Evolutionary conservation across 2,329 filamentous ascomycete species (phyloP), one percentile per base, ranked within the genome.

Genomic region (Sodiomyces alkalinus): DNA sequence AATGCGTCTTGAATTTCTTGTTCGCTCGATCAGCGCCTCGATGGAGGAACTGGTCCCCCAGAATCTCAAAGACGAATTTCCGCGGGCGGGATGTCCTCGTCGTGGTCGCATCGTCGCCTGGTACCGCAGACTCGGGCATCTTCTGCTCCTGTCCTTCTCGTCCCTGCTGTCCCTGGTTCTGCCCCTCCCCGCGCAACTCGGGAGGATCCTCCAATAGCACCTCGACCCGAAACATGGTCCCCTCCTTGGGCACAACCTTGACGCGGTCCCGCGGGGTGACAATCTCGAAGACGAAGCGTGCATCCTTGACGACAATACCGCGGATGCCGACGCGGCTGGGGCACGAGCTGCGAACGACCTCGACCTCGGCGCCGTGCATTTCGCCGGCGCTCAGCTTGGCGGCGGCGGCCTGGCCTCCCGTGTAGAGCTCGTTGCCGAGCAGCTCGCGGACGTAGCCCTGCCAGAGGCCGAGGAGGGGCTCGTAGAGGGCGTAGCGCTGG

Each of bases 251-350:
- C 32, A 96, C 63, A 22, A 72, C 61, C 57, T 90, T 92, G 23
- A 90, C 44, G 39, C 65, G 59, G 52, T 86, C 66, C 40, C 62
- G 64, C 43, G 52, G 60, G 3, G 82, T 93, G 21, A 96, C 66
- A 35, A 98, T 56, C 49, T 92, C 80, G 52, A 96, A 81, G 2
- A 79, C 76, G 44, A 80, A 87, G 48, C 79, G 83, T 28, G 80
- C 77, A 56, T 98, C 90, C 48, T 81, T 74, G 22, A 94, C 73
- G 34, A 96, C 80, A 41, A 96, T 87, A 11, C 90, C 90, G 42
- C 63, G 70, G 30, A 87, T 54, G 0, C 90, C 87, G 1, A 98
- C 86, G 11, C 87, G 64, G 30, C 80, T 74, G 11, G 78, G 69
- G 48, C 86, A 94, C 17, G 69, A 58, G 49, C 85, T 90, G 41